These are phyloP conservation scores for Fusarium tjaetaba DNA, from an alignment of 2,329 filamentous ascomycete genomes.

Conservation along the genomic window DNA sequence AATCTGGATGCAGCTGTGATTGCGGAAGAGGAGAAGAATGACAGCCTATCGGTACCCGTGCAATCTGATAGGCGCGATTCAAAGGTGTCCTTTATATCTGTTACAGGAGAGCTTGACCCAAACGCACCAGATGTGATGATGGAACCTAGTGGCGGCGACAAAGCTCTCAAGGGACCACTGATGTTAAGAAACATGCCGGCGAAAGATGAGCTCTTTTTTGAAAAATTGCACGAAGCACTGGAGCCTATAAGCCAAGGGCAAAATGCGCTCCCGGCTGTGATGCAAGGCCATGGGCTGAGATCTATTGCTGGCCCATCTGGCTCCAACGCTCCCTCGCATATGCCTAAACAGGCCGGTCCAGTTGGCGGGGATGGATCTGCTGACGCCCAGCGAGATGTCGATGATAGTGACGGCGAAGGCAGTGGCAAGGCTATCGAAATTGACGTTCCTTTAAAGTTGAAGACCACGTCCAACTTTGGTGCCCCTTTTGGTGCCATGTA, in stretches of 20 bases:
- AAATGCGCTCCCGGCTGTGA: conserved; percentile 58
- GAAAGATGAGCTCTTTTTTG: conserved; percentile 65
- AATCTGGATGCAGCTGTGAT: conserved; percentile 11
- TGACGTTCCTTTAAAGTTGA: conserved; percentile 60
- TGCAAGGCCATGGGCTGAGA: conserved; percentile 45
- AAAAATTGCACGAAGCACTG: conserved; percentile 61
- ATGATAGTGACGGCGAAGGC: conserved; percentile 41
- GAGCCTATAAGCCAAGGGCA: conserved; percentile 59
- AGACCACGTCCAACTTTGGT: conserved; percentile 58
- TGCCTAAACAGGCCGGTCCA: conserved; percentile 12
- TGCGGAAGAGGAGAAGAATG: neutral
- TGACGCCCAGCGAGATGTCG: conserved; percentile 34
- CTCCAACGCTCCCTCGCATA: conserved; percentile 15
- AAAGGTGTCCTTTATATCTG: conserved; percentile 29
- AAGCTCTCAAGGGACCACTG: conserved; percentile 60
- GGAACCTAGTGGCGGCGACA: conserved; percentile 55
- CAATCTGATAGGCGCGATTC: conserved; percentile 23
- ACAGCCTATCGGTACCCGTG: neutral
- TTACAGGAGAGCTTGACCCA: conserved; percentile 15
- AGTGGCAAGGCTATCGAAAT: conserved; percentile 46
- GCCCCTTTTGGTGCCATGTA: conserved; percentile 55
- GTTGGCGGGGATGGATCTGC: conserved; percentile 38
- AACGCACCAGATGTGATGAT: conserved; percentile 44
- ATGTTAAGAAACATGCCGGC: conserved; percentile 66
- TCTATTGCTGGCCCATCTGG: conserved; percentile 25